Evolutionary conservation across 225 moss, liverwort and hornwort genomes (phyloP), one percentile per base, ranked within the genome.

Genomic region (Pleurozium schreberi): DNA sequence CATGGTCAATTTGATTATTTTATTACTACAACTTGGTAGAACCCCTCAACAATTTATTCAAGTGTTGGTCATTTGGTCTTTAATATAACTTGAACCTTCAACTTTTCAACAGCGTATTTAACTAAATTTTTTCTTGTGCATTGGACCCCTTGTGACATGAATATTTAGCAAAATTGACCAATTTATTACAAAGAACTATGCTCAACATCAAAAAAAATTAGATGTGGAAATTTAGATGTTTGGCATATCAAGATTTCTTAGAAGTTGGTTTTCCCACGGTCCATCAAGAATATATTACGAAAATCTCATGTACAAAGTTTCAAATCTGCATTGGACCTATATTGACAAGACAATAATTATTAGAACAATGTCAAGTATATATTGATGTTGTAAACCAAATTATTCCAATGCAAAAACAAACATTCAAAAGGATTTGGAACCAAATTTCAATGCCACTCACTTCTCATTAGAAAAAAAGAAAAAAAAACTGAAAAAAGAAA

Each of bases 31-130:
- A 38, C 11, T 62, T 81, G 9, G 5, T 50, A 21, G 34, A 49
- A 5, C 0, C 20, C 13, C 0, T 4, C 13, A 5, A 34, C 0
- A 0, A 6, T 14, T 52, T 13, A 34, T 76, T 52, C 3, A 76
- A 52, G 5, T 22, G 2, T 33, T 75, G 31, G 1, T 31, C 8
- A 20, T 75, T 21, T 33, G 14, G 15, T 36, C 22, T 36, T 14
- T 23, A 36, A 14, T 49, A 19, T 14, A 14, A 34, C 3, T 36
- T 53, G 14, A 76, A 5, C 1, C 5, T 52, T 34, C 34, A 52
- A 8, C 5, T 22, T 12, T 33, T 40, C 5, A 52, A 75, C 33
- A 49, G 8, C 33, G 50, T 75, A 50, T 21, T 34, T 19, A 8
- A 0, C 8, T 50, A 5, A 33, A 33, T 19, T 5, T 30, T 13